Base-by-base conservation (phyloP, 176 grass and related monocot species). In the Triticum turgidum region DNA sequence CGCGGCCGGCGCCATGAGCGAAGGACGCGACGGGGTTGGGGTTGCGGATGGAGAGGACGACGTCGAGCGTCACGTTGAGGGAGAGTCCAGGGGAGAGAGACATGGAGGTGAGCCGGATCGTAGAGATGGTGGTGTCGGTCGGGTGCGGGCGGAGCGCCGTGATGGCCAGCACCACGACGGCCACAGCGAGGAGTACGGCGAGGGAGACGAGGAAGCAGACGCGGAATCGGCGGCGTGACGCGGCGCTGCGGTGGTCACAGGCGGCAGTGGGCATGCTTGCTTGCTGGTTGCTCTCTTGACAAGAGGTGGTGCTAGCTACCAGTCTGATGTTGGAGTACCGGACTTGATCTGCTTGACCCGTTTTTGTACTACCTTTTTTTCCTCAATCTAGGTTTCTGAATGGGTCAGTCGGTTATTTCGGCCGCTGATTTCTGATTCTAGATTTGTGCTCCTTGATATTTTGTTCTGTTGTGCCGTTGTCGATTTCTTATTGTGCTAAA, bases 11-110 rank as follows among this genome's bases (percentile, higher is more conserved):
- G 25, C 1, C 73, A 73, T 88, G 80, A 18, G 51, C 13, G 80
- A 88, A 88, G 24, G 86, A 38, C 5, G 80, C 86, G 25, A 82
- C 9, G 3, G 71, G 11, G 63, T 49, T 83, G 1, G 80, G 73
- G 80, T 83, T 88, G 47, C 72, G 80, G 45, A 88, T 58, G 62
- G 72, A 25, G 73, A 88, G 72, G 73, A 59, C 63, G 37, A 51
- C 80, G 12, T 76, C 80, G 49, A 88, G 5, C 38, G 80, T 88
- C 25, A 65, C 80, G 51, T 83, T 83, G 61, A 88, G n/a, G 49
- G 49, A 69, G 17, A 51, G 62, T 9, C 24, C 72, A 0, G 73
- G 71, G 22, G 47, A 88, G 73, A 83, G 17, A 25, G 72, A 83
- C 33, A 88, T 24, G 80, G 73, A 82, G 35, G 22, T 30, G 24